Base-by-base conservation (phyloP, 306 rosid genomes). In the Lathyrus sativus region DNA sequence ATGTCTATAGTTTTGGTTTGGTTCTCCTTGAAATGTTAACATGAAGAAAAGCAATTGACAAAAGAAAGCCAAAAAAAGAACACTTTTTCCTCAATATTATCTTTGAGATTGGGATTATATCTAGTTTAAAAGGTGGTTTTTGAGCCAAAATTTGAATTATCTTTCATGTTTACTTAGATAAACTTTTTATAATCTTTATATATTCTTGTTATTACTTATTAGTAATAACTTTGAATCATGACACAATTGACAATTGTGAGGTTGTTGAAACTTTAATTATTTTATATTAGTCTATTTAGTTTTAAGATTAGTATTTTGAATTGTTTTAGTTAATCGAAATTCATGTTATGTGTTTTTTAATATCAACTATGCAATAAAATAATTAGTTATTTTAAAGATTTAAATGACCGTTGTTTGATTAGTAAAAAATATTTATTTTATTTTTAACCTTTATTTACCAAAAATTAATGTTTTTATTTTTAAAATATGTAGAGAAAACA, bases 1-100 rank as follows among this genome's bases (percentile, higher is more conserved):
- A 87, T 66, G 91, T 90, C 0, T 90, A 85, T 3, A 87, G 96
- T 31, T 90, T 87, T 19, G 91, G 95, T 1, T 82, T 87, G 11
- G 89, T 90, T n/a, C 46, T 90, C 0, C 83, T 90, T 2, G 96
- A 90, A 58, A 45, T 90, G 74, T 0, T 90, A 68, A 85, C 83
- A 0, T 91, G 96, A 1, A 71, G 83, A 37, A 85, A 44, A 39
- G 83, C 88, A 4, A 48, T 80, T 65, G 96, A 87, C 26, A 71
- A 63, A 19, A 45, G 0, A 2, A 70, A 66, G 24, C 78, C 83
- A 0, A 3, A 0, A 0, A 63, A 54, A 3, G 24, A 22, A 22
- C 2, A 22, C n/a, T n/a, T n/a, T n/a, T n/a, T n/a, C n/a, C n/a
- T n/a, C n/a, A n/a, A n/a, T n/a, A n/a, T n/a, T n/a, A n/a, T n/a